A percentile compares a stretch with the other conserved stretches of the same genome.
phyloP scores from a whole-genome alignment of 1,139 yeast genomes.

The Geotrichum macrosporum region DNA sequence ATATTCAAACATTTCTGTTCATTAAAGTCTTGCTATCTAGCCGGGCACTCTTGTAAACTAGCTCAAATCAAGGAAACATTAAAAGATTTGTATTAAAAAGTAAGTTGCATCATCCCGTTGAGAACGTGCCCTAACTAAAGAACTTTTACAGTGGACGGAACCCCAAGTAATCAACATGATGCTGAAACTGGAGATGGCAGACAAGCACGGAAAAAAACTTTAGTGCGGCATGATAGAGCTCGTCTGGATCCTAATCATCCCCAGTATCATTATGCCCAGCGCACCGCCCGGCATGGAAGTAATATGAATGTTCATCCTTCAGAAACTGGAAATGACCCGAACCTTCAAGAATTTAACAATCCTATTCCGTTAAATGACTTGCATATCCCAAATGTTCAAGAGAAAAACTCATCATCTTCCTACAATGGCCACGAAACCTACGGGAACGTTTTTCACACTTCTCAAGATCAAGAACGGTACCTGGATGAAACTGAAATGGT shows the following conservation, averaged over 20 bases:
- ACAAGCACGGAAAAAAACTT: conserved; percentile 51
- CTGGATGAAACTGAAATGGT: neutral
- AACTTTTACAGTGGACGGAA: conserved; percentile 5
- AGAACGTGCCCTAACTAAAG: no score
- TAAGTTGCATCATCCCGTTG: no score
- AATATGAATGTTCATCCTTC: conserved; percentile 53
- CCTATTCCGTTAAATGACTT: conserved; percentile 9
- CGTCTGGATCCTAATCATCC: conserved; percentile 65
- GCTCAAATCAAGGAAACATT: no score
- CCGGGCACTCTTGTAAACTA: no score
- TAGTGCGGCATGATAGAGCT: conserved; percentile 76
- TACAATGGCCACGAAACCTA: neutral
- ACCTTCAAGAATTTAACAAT: conserved; percentile 3
- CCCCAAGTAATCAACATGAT: neutral
- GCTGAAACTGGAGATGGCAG: neutral
- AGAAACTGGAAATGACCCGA: conserved; percentile 60
- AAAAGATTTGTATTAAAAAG: no score
- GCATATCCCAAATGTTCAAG: no score
- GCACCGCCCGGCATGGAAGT: conserved; percentile 55
- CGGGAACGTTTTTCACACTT: neutral
- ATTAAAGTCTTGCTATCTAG: no score
- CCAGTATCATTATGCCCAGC: conserved; percentile 71
- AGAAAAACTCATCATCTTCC: neutral
- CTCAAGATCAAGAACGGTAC: neutral
- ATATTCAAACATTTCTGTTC: no score